A percentile compares a stretch with the other conserved stretches of the same genome.
phyloP scores from a whole-genome alignment of 352 stramenopile genomes.

The Pythium rishiriense region DNA sequence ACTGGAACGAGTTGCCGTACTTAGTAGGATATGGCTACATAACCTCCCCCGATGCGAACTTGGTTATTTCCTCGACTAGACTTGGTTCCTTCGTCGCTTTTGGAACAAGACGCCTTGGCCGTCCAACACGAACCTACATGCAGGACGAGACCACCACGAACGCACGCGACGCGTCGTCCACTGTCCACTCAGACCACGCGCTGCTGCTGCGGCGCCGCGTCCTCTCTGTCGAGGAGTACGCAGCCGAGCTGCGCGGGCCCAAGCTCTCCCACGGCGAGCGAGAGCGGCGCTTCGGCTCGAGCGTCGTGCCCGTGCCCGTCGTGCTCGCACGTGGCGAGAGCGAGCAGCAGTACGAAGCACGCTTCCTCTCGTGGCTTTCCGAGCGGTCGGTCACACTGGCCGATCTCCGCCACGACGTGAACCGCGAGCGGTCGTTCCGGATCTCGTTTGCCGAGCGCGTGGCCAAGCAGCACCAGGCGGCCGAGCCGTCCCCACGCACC shows the following conservation, averaged over 20 bases:
- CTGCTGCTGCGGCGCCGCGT: constrained; percentile 7
- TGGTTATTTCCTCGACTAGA: too few species aligned
- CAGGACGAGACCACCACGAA: not conserved
- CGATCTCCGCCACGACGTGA: not conserved
- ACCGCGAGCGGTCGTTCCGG: constrained; percentile 5
- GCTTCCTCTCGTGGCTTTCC: not conserved
- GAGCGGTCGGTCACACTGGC: not conserved
- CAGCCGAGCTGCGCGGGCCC: not conserved
- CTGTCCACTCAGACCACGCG: not conserved
- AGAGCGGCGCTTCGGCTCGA: not conserved
- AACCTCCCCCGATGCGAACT: too few species aligned
- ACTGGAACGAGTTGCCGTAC: too few species aligned
- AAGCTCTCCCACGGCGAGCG: not conserved
- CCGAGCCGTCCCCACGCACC: not conserved
- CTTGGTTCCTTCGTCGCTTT: too few species aligned
- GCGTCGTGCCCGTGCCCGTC: constrained; percentile 1
- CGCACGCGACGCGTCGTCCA: not conserved
- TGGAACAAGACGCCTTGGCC: too few species aligned
- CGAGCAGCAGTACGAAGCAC: constrained; percentile 2
- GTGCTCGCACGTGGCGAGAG: constrained; percentile 6
- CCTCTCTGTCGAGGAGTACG: not conserved
- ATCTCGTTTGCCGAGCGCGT: constrained; percentile 11
- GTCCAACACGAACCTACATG: too few species aligned
- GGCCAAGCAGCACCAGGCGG: not conserved
- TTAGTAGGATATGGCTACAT: too few species aligned